Evolutionary conservation across 208 protist genomes (phyloP).

Genomic region (Acanthamoeba sp.): DNA sequence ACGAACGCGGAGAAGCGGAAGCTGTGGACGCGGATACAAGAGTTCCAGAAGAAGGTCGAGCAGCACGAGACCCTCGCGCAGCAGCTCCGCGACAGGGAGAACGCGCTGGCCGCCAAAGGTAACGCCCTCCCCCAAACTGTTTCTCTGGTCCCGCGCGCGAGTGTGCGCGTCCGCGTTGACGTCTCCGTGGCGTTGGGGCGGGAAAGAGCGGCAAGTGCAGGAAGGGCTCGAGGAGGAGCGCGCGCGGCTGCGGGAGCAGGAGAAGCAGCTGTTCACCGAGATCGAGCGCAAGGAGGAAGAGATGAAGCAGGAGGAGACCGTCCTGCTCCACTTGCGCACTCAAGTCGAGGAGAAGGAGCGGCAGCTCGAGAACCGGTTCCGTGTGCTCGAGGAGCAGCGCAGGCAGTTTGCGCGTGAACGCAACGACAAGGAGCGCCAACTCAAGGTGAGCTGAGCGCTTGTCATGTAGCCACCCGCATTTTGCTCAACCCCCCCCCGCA

Average conservation of each 20-base stretch:
- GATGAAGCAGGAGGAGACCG: constrained; percentile 48
- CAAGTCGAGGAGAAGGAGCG: constrained; percentile 32
- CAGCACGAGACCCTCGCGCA: constrained; percentile 18
- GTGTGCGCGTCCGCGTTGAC: not conserved
- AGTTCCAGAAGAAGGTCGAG: constrained; percentile 53
- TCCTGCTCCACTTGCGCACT: constrained; percentile 24
- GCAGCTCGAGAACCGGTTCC: constrained; percentile 14
- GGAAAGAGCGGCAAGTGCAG: not conserved
- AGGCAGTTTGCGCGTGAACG: not conserved
- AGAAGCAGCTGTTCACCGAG: not conserved
- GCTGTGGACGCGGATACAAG: constrained; percentile 12
- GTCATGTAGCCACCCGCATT: not conserved
- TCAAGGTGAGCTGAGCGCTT: not conserved
- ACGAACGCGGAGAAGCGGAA: not conserved
- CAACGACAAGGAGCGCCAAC: constrained; percentile 44
- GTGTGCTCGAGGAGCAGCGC: constrained; percentile 36
- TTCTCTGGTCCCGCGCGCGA: not conserved
- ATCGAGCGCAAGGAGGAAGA: constrained; percentile 3
- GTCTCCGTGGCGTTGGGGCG: not conserved
- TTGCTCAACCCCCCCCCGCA: not conserved
- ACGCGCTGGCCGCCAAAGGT: not conserved
- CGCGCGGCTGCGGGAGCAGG: not conserved
- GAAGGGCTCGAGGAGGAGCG: not conserved
- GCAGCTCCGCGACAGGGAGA: not conserved
- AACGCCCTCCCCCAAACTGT: not conserved